Evolutionary conservation across 495 filamentous ascomycete species (phyloP), one percentile per base, ranked within the genome.

Genomic region (Niebla homalea): DNA sequence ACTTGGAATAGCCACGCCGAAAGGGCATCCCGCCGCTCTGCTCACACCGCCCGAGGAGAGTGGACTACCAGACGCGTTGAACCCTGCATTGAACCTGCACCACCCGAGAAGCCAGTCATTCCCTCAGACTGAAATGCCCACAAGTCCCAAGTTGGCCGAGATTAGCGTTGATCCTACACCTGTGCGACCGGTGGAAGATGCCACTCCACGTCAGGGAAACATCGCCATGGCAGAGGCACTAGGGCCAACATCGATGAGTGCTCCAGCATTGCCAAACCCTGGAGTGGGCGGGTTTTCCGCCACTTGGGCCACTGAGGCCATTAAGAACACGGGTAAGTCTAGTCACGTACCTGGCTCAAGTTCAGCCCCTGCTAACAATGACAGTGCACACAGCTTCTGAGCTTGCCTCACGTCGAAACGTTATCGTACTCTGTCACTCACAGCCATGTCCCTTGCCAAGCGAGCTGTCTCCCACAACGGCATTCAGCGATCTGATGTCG

Each of bases 371-470:
- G 39, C 26, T 37, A 37, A 44, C 18, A 37, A 7, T 19, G 2
- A 42, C 14, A 63, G 62, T 59, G 36, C 41, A 35, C 10, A 32
- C 29, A 12, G 6, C 29, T 7, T 7, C 29, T 2, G 29, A 32
- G 29, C 29, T 32, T 32, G 29, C 29, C 29, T 32, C 29, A 32
- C 29, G 29, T 32, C 8, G 29, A 2, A 32, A 32, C 29, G 29
- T 81, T 38, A 74, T 73, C 38, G 65, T 81, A 11, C 72, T 83
- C 22, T 80, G 77, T 4, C 79, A 83, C 55, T 75, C 77, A 16
- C 73, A 81, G 35, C 79, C 79, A 6, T 80, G 74, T 51, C 79
- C 79, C 3, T 69, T 67, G n/a, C 65, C 70, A 14, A 67, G 71
- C 12, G 74, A 77, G 46, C 62, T 68, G 56, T 61, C 37, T 55